A percentile compares a stretch with the other conserved stretches of the same genome.
These are phyloP conservation scores for Didymella pinodella DNA, from an alignment of 2,329 filamentous ascomycete genomes.

Conservation along the genomic window DNA sequence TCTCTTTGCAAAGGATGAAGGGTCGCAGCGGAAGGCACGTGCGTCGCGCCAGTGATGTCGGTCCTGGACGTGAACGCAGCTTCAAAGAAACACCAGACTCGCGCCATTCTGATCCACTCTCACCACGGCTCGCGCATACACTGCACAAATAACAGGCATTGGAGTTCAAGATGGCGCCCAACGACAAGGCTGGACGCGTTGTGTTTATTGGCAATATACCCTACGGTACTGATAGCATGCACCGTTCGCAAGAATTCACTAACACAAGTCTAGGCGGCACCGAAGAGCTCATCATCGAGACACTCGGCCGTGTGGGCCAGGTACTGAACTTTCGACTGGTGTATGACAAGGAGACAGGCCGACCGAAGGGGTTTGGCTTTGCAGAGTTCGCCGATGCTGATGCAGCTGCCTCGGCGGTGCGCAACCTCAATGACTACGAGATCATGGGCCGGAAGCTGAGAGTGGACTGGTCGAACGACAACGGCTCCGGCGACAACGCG, in stretches of 20 bases:
- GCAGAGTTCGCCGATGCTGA: constrained; percentile 94
- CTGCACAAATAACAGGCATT: not conserved
- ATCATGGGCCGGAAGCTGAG: constrained; percentile 93
- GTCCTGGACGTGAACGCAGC: constrained; percentile 5
- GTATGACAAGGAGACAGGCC: constrained; percentile 92
- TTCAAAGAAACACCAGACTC: constrained; percentile 12
- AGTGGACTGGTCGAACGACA: constrained; percentile 96
- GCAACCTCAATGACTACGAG: constrained; percentile 94
- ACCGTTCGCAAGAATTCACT: constrained; percentile 20
- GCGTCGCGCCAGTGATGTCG: constrained; percentile 14
- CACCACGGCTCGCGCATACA: not conserved
- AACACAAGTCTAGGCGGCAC: constrained; percentile 72
- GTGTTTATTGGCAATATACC: constrained; percentile 88
- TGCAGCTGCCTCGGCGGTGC: constrained; percentile 89
- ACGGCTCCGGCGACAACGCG: constrained; percentile 68
- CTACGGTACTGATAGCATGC: constrained; percentile 68
- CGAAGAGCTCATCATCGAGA: constrained; percentile 94
- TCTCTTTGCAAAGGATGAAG: not conserved
- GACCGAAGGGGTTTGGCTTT: constrained; percentile 96
- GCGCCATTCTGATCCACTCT: constrained; percentile 1
- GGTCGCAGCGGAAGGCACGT: not conserved
- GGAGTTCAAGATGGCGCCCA: constrained; percentile 40
- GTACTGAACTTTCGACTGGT: constrained; percentile 93
- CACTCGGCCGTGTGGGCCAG: constrained; percentile 87
- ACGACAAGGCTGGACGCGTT: constrained; percentile 76